Conservation (phyloP, 495 filamentous ascomycete genomes). For the Penicillium flavigenum region DNA sequence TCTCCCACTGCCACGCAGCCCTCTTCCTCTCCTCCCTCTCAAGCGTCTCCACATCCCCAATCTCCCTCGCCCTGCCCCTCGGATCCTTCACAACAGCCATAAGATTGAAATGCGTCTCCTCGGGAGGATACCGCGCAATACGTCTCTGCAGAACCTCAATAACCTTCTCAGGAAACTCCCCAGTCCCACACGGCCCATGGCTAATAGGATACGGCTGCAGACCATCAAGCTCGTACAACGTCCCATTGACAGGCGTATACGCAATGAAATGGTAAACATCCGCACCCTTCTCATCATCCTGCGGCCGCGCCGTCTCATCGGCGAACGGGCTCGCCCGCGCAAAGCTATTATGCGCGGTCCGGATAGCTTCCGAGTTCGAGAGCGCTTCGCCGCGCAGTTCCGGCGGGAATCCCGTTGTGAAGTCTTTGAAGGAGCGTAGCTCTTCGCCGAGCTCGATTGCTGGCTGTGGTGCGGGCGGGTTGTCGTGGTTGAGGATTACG, state of each 20-base stretch:
- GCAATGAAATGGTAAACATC: conserved; percentile 99
- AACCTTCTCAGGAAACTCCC: conserved; percentile 75
- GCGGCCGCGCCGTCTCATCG: conserved; percentile 73
- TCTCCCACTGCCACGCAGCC: conserved; percentile 90
- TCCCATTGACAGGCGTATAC: conserved; percentile 77
- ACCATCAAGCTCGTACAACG: conserved; percentile 92
- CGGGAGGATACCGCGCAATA: conserved; percentile 79
- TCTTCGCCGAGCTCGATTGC: conserved; percentile 51
- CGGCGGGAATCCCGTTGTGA: conserved; percentile 81
- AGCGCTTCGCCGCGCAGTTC: conserved; percentile 71
- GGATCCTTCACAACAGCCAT: conserved; percentile 88
- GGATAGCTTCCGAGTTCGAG: conserved; percentile 75
- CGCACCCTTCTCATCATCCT: conserved; percentile 51
- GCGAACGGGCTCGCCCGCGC: conserved; percentile 84
- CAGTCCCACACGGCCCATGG: conserved; percentile 70
- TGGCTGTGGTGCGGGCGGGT: conserved; percentile 18
- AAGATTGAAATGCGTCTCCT: conserved; percentile 93
- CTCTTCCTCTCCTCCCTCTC: conserved; percentile 82
- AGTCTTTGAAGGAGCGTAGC: conserved; percentile 82
- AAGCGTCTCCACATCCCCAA: conserved; percentile 78
- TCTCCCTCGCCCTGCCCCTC: conserved; percentile 69
- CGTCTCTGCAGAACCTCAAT: conserved; percentile 82
- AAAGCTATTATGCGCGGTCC: conserved; percentile 92
- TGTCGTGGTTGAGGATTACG: conserved; percentile 83
- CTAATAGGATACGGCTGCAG: conserved; percentile 88